phyloP scores from a whole-genome alignment of 179 eudicot genomes.

The Heliamphora pulchella region DNA sequence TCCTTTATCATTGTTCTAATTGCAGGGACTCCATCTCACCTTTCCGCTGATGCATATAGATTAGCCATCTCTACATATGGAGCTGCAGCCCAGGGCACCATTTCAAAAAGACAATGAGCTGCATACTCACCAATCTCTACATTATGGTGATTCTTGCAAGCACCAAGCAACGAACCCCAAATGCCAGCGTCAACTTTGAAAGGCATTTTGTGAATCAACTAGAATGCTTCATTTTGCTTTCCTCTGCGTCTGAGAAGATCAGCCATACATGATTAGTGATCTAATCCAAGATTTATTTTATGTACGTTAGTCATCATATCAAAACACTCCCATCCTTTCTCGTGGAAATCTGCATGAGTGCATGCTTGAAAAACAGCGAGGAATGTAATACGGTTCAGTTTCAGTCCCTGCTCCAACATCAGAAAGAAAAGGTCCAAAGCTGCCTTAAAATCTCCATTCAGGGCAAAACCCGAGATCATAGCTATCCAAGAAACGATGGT shows the following conservation, averaged over 20 bases:
- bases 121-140: constrained; percentile 28
- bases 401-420: constrained; percentile 37
- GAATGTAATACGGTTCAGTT: constrained; percentile 56
- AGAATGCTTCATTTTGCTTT: constrained; percentile 42
- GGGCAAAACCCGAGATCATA: constrained; percentile 48
- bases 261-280: constrained; percentile 57
- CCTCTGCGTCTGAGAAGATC: constrained; percentile 68
- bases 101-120: constrained; percentile 24
- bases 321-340: constrained; percentile 50
- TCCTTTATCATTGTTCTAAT: constrained; percentile 32
- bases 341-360: constrained; percentile 56
- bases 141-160: constrained; percentile 31
- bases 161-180: constrained; percentile 33
- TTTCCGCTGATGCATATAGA: constrained; percentile 29
- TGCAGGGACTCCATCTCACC: constrained; percentile 29
- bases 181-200: constrained; percentile 33
- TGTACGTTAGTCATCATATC: constrained; percentile 44
- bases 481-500: constrained; percentile 59
- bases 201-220: constrained; percentile 35
- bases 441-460: constrained; percentile 44
- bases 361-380: constrained; percentile 62
- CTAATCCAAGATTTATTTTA: constrained; percentile 38
- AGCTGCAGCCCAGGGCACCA: constrained; percentile 31
- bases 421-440: constrained; percentile 39
- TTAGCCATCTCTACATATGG: constrained; percentile 44